These are phyloP conservation scores for Warburgia ugandensis DNA, from an alignment of 164 flowering plant genomes.

Conservation along the genomic window DNA sequence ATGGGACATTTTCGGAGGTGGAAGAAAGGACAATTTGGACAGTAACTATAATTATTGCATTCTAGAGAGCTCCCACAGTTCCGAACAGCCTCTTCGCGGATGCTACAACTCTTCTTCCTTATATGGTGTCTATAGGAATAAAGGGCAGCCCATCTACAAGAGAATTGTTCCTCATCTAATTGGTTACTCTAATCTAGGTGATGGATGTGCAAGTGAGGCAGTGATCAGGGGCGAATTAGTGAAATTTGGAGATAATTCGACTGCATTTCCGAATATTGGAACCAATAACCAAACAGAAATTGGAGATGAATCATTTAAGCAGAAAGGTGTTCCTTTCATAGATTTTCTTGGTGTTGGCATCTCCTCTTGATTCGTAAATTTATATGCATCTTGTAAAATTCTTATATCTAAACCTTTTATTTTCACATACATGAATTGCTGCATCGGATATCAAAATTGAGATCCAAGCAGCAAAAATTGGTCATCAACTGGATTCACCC, in stretches of 20 bases:
- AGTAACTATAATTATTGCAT: constrained; percentile 11
- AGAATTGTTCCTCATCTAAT: constrained; percentile 19
- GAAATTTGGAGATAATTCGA: constrained; percentile 16
- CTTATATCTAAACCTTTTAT: too few species aligned
- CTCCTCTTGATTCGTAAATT: constrained; percentile 44
- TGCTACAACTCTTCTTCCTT: constrained; percentile 14
- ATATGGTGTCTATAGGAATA: constrained; percentile 14
- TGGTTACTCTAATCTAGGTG: constrained; percentile 14
- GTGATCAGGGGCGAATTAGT: constrained; percentile 14
- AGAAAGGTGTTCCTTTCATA: constrained; percentile 50
- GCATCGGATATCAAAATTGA: too few species aligned
- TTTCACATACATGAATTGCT: too few species aligned
- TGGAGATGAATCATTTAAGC: constrained; percentile 26
- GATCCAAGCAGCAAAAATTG: too few species aligned
- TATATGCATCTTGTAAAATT: too few species aligned
- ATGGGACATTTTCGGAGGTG: constrained; percentile 12
- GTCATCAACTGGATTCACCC: too few species aligned
- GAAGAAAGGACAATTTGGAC: constrained; percentile 12
- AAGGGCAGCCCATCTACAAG: constrained; percentile 15
- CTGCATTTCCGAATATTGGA: constrained; percentile 14
- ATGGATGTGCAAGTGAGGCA: constrained; percentile 7
- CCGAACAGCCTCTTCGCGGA: constrained; percentile 11
- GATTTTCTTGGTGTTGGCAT: constrained; percentile 85
- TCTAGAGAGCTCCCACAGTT: constrained; percentile 17
- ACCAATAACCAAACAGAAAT: constrained; percentile 17